Evolutionary conservation across 2,329 filamentous ascomycete genomes (phyloP).

Genomic region (Exophiala viscosa): DNA sequence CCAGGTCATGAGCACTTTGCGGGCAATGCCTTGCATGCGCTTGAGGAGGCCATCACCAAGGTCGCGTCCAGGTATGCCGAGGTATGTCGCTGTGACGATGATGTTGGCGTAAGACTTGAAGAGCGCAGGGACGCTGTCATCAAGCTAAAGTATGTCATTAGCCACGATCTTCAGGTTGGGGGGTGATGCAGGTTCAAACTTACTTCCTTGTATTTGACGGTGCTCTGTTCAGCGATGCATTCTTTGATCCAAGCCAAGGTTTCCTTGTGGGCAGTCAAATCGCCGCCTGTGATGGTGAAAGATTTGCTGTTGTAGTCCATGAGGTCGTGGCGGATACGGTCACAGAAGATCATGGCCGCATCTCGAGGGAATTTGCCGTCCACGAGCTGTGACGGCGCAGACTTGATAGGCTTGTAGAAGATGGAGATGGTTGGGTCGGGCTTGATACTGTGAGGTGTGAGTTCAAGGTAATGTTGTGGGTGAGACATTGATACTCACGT

Average conservation of each 20-base stretch:
- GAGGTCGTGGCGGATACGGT: slow-evolving; percentile 20
- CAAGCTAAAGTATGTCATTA: slow-evolving; percentile 7
- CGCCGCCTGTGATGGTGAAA: slow-evolving; percentile 19
- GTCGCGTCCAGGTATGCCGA: slow-evolving; percentile 21
- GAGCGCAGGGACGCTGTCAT: slow-evolving; percentile 10
- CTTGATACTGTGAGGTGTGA: slow-evolving; percentile 11
- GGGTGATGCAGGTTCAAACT: background rate
- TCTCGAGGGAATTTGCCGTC: slow-evolving; percentile 19
- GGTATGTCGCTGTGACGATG: slow-evolving; percentile 15
- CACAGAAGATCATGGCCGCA: slow-evolving; percentile 24
- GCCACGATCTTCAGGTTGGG: background rate
- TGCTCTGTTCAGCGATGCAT: slow-evolving; percentile 13
- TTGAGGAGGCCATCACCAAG: slow-evolving; percentile 18
- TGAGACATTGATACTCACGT: slow-evolving; percentile 5
- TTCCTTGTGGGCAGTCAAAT: slow-evolving; percentile 14
- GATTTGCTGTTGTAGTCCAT: slow-evolving; percentile 23
- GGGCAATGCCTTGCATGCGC: slow-evolving; percentile 17
- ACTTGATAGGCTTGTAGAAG: slow-evolving; percentile 18
- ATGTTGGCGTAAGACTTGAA: slow-evolving; percentile 18
- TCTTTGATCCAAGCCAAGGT: slow-evolving; percentile 22
- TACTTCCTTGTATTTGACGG: slow-evolving; percentile 18
- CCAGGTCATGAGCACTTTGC: slow-evolving; percentile 20
- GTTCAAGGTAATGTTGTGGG: background rate
- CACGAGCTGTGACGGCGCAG: slow-evolving; percentile 5
- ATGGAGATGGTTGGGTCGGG: slow-evolving; percentile 20